phyloP scores from a whole-genome alignment of 768 basidiomycete genomes.

The Sutorius australiensis region DNA sequence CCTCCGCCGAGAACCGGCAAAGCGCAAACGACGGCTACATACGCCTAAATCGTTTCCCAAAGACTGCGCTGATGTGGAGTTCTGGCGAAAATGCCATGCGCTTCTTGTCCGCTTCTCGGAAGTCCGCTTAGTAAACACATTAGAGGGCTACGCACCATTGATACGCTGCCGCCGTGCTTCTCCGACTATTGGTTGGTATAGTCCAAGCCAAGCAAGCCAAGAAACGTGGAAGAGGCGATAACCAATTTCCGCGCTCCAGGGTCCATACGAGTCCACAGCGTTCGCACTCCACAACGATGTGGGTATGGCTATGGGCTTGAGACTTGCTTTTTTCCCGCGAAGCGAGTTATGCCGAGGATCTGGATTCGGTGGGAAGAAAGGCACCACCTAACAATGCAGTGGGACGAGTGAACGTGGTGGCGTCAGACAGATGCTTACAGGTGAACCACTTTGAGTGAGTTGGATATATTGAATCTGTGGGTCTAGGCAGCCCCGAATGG shows the following conservation, averaged over 20 bases:
- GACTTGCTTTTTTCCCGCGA: neutral
- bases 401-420: neutral
- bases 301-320: neutral
- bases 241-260: neutral
- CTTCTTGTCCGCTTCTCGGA: conserved; percentile 75
- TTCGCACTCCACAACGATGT: neutral
- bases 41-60: neutral
- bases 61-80: conserved; percentile 59
- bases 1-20: neutral
- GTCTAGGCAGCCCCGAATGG: neutral
- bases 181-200: neutral
- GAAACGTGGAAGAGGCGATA: neutral
- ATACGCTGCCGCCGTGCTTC: conserved; percentile 33
- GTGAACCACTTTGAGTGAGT: neutral
- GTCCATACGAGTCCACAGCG: neutral
- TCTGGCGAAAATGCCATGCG: conserved; percentile 82
- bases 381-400: neutral
- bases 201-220: neutral
- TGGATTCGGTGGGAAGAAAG: neutral
- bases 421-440: neutral
- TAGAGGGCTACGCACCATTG: conserved; percentile 29
- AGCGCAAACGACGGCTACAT: too few species aligned
- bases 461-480: neutral
- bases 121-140: conserved; percentile 93
- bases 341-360: neutral